These are phyloP conservation scores for Silene conica DNA, from an alignment of 148 eudicot species.

Conservation along the genomic window DNA sequence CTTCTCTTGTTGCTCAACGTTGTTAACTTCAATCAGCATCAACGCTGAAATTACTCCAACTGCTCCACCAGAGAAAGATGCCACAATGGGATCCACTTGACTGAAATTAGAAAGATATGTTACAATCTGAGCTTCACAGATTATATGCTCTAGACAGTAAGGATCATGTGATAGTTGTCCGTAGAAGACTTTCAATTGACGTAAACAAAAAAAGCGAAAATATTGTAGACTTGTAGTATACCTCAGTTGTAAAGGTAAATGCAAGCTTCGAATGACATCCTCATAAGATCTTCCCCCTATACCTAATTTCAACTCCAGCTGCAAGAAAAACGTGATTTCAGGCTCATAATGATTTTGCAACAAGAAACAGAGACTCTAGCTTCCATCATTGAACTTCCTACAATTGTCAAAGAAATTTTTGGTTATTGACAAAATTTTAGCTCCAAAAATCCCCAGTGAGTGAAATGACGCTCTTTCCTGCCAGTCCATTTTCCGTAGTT, in stretches of 20 bases:
- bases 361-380: not conserved
- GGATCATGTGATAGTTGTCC: not conserved
- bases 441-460: no score
- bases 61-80: slow-evolving; percentile 93
- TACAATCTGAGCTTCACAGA: not conserved
- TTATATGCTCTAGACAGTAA: not conserved
- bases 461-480: no score
- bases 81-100: slow-evolving; percentile 97
- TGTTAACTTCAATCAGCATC: slow-evolving; percentile 85
- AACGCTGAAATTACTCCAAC: slow-evolving; percentile 95
- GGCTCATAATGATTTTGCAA: slow-evolving; percentile 1
- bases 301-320: slow-evolving; percentile 92
- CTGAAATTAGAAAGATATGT: slow-evolving; percentile 30
- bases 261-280: slow-evolving; percentile 78
- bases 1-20: slow-evolving; percentile 89
- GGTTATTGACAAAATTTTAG: no score
- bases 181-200: not conserved
- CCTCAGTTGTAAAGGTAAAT: slow-evolving; percentile 89
- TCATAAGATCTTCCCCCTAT: slow-evolving; percentile 87
- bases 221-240: slow-evolving; percentile 20
- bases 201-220: not conserved
- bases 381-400: slow-evolving; percentile 1
- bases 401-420: not conserved
- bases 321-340: slow-evolving; percentile 23
- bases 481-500: no score